Evolutionary conservation across 176 grass and related monocot species (phyloP).

Genomic region (Carex littledalei): DNA sequence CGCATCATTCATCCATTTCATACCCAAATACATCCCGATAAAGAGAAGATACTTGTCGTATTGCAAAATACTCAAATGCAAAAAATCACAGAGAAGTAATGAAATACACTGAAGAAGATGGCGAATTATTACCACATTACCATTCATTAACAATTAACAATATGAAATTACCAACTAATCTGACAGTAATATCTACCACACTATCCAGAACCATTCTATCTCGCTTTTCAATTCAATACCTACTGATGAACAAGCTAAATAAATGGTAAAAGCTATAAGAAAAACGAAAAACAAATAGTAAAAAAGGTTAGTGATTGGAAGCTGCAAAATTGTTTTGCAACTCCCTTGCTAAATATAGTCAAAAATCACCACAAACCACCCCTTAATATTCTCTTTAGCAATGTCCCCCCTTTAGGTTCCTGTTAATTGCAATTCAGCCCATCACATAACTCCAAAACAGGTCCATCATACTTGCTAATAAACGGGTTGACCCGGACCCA

Average conservation of each 20-base stretch:
- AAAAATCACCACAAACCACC: slow-evolving; percentile 11
- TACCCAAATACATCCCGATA: too few relatives aligned
- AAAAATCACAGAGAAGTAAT: background rate
- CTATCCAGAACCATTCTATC: background rate
- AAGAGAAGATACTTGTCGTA: background rate
- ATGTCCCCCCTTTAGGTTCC: background rate
- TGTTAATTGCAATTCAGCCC: slow-evolving; percentile 38
- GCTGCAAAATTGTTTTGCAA: background rate
- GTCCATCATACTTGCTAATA: slow-evolving; percentile 34
- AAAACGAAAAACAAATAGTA: slow-evolving; percentile 17
- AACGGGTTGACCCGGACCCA: slow-evolving; percentile 47
- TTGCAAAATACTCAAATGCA: background rate
- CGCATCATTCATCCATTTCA: too few relatives aligned
- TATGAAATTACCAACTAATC: background rate
- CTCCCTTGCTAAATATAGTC: background rate
- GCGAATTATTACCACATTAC: background rate
- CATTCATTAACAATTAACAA: background rate
- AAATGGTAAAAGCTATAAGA: background rate
- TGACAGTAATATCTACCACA: slow-evolving; percentile 2
- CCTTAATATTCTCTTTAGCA: background rate
- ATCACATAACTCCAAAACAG: slow-evolving; percentile 34
- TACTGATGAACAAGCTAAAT: slow-evolving; percentile 20
- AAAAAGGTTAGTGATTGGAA: background rate
- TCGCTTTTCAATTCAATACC: background rate
- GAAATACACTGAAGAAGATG: background rate